Conservation (phyloP, 2,329 filamentous ascomycete species). For the Colletotrichum filicis region DNA sequence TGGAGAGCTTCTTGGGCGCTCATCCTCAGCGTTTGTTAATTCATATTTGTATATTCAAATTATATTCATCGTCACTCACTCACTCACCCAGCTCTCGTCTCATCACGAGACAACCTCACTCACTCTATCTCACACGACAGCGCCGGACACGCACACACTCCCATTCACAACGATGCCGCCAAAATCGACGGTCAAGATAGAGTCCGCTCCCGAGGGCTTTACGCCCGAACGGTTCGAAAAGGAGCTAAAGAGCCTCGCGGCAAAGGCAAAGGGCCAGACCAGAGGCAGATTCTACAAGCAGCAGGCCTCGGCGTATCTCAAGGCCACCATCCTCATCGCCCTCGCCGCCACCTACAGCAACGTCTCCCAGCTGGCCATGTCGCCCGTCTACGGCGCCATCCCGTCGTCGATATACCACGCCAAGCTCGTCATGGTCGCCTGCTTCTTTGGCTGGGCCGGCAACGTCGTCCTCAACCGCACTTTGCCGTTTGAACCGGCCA, state of each 20-base stretch:
- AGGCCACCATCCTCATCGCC: slow-evolving; percentile 57
- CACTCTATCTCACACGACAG: neutral
- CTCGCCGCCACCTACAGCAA: slow-evolving; percentile 74
- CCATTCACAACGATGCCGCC: slow-evolving; percentile 20
- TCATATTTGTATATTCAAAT: neutral
- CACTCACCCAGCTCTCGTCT: neutral
- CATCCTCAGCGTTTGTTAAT: slow-evolving; percentile 2
- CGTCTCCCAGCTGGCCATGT: slow-evolving; percentile 79
- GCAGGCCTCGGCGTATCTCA: slow-evolving; percentile 51
- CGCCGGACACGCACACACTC: neutral
- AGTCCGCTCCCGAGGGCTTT: slow-evolving; percentile 45
- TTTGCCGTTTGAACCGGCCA: slow-evolving; percentile 59
- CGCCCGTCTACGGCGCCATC: slow-evolving; percentile 89
- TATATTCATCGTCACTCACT: neutral
- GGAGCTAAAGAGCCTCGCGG: slow-evolving; percentile 63
- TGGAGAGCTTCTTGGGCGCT: neutral
- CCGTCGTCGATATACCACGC: slow-evolving; percentile 79
- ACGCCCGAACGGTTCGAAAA: slow-evolving; percentile 64
- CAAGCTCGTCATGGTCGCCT: slow-evolving; percentile 71
- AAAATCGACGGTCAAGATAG: slow-evolving; percentile 23
- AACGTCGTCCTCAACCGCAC: slow-evolving; percentile 66
- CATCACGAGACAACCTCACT: neutral
- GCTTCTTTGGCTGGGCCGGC: slow-evolving; percentile 77
- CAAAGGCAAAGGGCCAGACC: slow-evolving; percentile 52
- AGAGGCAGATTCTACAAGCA: slow-evolving; percentile 42